Base-by-base conservation (phyloP, 2,329 filamentous ascomycete species). In the Pseudogymnoascus destructans region DNA sequence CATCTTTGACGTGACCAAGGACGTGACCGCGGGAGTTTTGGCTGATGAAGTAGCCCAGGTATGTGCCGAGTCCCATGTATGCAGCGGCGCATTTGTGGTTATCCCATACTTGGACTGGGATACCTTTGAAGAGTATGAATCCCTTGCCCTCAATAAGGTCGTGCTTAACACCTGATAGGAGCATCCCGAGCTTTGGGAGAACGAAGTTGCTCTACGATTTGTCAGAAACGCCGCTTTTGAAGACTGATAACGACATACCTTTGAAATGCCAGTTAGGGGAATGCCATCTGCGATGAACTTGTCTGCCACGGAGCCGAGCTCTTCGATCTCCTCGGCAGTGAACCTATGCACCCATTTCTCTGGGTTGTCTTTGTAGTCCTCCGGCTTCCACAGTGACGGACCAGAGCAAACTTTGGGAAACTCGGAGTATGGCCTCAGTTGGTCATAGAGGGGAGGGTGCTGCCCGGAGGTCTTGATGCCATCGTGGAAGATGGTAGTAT, bases 31-130 rank as follows among this genome's bases (percentile, higher is more conserved):
- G 81, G 15, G 85, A 84, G 73, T 95, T 95, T 68, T 95, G 90
- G 21, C 82, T 87, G 38, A 95, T 82, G 63, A 93, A 92, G 74
- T 95, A 93, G 60, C 90, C 89, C 8, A 95, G 78, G 70, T 95
- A 85, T 4, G 87, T 88, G 38, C 87, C 85, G 1, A 95, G 77
- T 3, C 90, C 90, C 85, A 95, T 91, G 73, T 95, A 95, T n/a
- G 86, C 89, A 9, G 89, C 83, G 6, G 89, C 89, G 9, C 82
- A 87, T 73, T 95, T 95, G 69, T 82, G 79, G 57, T 82, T 80
- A 0, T 85, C 82, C 90, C 90, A 95, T 71, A 79, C 69, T 42
- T 79, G 67, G 0, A 90, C 87, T 0, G 89, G 89, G 69, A 95
- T 85, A 57, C 86, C 83, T 70, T 93, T 95, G 76, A 95, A 93